A percentile compares a stretch with the other conserved stretches of the same genome.
These are phyloP conservation scores for Xylariaceae sp. DNA, from an alignment of 2,329 filamentous ascomycete genomes.

Conservation along the genomic window DNA sequence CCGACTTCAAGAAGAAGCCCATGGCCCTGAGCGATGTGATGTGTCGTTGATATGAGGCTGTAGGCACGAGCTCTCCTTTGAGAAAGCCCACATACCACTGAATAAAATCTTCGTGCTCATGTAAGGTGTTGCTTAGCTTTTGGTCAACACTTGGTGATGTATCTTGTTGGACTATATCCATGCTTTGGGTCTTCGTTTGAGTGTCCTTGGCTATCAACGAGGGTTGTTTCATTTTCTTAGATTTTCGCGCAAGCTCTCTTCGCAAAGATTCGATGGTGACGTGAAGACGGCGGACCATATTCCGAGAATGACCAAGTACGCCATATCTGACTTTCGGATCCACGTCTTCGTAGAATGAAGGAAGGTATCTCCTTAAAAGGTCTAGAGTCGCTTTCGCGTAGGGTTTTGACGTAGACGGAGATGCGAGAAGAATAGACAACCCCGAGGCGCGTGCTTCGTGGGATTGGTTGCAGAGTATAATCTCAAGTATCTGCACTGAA, in stretches of 20 bases:
- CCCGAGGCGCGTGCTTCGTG: conserved; percentile 72
- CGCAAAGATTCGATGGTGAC: conserved; percentile 58
- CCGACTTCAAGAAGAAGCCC: conserved; percentile 59
- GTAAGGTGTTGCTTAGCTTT: conserved; percentile 36
- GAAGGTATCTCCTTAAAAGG: conserved; percentile 62
- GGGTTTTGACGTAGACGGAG: conserved; percentile 68
- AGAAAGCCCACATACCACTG: conserved; percentile 71
- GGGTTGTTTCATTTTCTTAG: conserved; percentile 23
- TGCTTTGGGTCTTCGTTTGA: neutral
- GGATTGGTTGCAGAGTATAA: conserved; percentile 52
- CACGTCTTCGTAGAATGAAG: conserved; percentile 73
- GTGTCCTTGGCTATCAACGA: neutral
- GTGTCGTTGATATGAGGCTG: conserved; percentile 85
- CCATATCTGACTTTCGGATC: conserved; percentile 85
- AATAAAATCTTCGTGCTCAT: conserved; percentile 62
- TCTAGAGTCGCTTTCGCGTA: conserved; percentile 60
- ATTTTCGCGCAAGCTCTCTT: conserved; percentile 29
- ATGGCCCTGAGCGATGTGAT: conserved; percentile 74
- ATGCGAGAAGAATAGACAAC: conserved; percentile 74
- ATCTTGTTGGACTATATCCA: too few relatives aligned
- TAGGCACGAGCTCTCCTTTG: conserved; percentile 68
- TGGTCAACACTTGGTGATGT: too few relatives aligned
- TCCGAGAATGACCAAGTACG: conserved; percentile 68
- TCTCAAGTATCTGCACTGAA: conserved; percentile 44
- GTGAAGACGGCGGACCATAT: conserved; percentile 71